A percentile compares a stretch with the other conserved stretches of the same genome.
phyloP scores from a whole-genome alignment of 345 rosid genomes.

The Acer campestre region DNA sequence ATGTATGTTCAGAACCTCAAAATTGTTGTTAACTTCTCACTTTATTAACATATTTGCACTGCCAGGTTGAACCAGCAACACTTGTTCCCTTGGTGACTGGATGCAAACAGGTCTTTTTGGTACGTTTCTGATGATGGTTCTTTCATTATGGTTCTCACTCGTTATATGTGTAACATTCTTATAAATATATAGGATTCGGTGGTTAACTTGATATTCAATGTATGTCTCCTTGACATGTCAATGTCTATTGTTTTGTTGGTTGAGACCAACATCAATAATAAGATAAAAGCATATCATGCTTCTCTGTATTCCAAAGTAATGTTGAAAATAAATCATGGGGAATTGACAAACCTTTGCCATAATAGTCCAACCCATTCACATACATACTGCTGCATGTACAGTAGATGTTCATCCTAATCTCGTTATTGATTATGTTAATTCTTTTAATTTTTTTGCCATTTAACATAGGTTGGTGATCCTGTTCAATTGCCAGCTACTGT shows the following conservation, averaged over 20 bases:
- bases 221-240: background rate
- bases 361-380: background rate
- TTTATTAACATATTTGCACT: constrained; percentile 13
- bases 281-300: background rate
- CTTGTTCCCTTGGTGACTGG: constrained; percentile 90
- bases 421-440: constrained; percentile 16
- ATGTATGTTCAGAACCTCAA: background rate
- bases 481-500: constrained; percentile 98
- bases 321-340: background rate
- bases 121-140: constrained; percentile 23
- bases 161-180: background rate
- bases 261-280: background rate
- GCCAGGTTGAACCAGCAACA: constrained; percentile 95
- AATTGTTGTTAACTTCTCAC: background rate
- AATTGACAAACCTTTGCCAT: background rate
- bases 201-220: background rate
- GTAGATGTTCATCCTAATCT: background rate
- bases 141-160: background rate
- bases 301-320: background rate
- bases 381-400: constrained; percentile 6
- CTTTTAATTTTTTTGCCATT: constrained; percentile 8
- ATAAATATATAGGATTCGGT: background rate
- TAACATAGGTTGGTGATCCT: constrained; percentile 85
- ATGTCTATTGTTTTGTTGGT: background rate
- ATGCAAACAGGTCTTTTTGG: constrained; percentile 99